phyloP scores from a whole-genome alignment of 345 rosid species.

The Gossypium longicalyx region DNA sequence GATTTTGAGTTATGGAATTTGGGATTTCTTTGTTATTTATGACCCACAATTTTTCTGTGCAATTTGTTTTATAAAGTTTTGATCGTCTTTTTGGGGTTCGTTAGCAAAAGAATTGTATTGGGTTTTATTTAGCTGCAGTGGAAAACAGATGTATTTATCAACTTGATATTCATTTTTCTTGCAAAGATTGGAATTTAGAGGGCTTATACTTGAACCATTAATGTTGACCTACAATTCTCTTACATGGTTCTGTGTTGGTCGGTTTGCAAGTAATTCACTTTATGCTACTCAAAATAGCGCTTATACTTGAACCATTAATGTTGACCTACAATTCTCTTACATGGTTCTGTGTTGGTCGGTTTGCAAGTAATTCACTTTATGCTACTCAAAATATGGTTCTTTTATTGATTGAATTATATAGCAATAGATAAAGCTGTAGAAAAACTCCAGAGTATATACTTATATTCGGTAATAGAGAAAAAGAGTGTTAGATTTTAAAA shows the following conservation, averaged over 20 bases:
- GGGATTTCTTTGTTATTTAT: slow-evolving; percentile 3
- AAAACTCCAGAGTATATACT: neutral
- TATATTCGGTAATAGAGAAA: neutral
- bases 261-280: neutral
- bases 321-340: neutral
- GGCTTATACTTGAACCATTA: neutral
- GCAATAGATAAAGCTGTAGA: neutral
- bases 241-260: neutral
- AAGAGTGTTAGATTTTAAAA: neutral
- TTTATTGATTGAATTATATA: neutral
- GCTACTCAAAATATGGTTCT: neutral
- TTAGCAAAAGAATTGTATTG: neutral
- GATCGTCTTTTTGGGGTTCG: neutral
- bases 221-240: neutral
- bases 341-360: neutral
- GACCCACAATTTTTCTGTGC: neutral
- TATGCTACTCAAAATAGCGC: neutral
- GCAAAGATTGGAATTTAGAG: neutral
- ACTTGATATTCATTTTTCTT: neutral
- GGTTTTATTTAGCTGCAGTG: neutral
- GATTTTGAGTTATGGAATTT: slow-evolving; percentile 11
- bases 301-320: neutral
- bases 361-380: neutral
- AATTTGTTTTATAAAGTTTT: neutral
- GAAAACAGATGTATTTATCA: neutral